Conservation (phyloP, 768 basidiomycete species). For the Hysterangium stoloniferum region DNA sequence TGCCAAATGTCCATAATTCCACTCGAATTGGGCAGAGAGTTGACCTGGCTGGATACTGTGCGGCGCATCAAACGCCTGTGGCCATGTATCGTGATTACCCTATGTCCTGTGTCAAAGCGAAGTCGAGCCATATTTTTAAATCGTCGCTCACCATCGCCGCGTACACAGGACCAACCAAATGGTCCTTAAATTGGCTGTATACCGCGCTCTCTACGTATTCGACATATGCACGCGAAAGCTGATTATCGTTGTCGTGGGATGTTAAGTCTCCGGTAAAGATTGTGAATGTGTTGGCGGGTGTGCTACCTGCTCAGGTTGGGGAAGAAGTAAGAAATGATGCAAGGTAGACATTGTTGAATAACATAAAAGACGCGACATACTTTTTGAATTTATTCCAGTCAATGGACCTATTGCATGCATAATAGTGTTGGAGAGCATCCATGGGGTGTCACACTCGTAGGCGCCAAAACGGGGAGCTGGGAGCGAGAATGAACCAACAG, state of each 20-base stretch:
- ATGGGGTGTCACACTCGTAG: slow-evolving; percentile 20
- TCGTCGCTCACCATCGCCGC: slow-evolving; percentile 16
- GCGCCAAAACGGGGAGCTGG: slow-evolving; percentile 22
- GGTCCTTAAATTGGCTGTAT: slow-evolving; percentile 17
- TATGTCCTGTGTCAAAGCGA: neutral
- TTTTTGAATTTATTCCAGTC: slow-evolving; percentile 13
- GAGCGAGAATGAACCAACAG: slow-evolving; percentile 5
- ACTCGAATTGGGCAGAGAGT: slow-evolving; percentile 7
- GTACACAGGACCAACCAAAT: slow-evolving; percentile 19
- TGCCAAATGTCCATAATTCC: slow-evolving; percentile 9
- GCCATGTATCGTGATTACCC: slow-evolving; percentile 13
- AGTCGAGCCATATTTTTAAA: neutral
- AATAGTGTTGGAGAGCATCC: slow-evolving; percentile 18
- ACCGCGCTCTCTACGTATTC: slow-evolving; percentile 12
- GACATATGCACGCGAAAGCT: slow-evolving; percentile 12
- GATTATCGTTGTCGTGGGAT: slow-evolving; percentile 21
- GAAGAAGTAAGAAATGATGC: neutral
- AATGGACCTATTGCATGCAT: slow-evolving; percentile 20
- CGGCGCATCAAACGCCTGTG: slow-evolving; percentile 10
- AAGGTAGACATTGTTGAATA: neutral
- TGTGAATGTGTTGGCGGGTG: too few relatives aligned
- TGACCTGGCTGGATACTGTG: slow-evolving; percentile 8
- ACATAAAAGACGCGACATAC: neutral
- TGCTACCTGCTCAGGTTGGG: neutral
- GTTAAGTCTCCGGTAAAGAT: slow-evolving; percentile 23